phyloP scores from a whole-genome alignment of 495 filamentous ascomycete genomes.

The Podospora pseudopauciseta region DNA sequence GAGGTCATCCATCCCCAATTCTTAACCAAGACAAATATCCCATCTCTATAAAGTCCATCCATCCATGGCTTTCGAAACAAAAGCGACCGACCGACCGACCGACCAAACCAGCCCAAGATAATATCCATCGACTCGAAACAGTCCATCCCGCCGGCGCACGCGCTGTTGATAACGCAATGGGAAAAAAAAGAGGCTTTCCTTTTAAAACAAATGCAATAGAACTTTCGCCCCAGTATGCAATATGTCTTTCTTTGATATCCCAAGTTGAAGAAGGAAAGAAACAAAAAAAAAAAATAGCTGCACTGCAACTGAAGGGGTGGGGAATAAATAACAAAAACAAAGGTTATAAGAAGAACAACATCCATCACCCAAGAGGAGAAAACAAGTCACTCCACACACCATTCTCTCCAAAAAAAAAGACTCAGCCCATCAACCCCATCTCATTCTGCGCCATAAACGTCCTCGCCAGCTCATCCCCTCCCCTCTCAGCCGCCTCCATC shows the following conservation, averaged over 20 bases:
- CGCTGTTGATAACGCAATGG: neutral
- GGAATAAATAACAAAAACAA: neutral
- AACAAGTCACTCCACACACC: neutral
- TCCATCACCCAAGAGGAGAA: conserved; percentile 1
- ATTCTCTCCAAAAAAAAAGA: neutral
- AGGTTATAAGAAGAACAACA: conserved; percentile 3
- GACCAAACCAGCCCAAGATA: too few relatives aligned
- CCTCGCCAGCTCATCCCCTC: conserved; percentile 82
- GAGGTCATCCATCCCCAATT: neutral
- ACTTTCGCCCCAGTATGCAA: conserved; percentile 4
- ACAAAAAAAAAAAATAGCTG: conserved; percentile 6
- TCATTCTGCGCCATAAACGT: conserved; percentile 73
- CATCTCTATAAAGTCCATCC: too few relatives aligned
- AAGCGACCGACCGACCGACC: too few relatives aligned
- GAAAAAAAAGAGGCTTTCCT: neutral
- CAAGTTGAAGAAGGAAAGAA: neutral
- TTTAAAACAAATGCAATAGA: neutral
- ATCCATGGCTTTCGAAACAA: too few relatives aligned
- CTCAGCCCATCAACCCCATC: conserved; percentile 31
- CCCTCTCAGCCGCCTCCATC: conserved; percentile 88
- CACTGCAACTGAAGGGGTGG: conserved; percentile 13
- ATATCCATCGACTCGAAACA: too few relatives aligned
- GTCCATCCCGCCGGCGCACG: too few relatives aligned
- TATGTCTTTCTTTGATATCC: neutral
- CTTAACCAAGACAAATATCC: neutral